Evolutionary conservation across 2,329 filamentous ascomycete genomes (phyloP), one percentile per base, ranked within the genome.

Genomic region (Colletotrichum eleusines): DNA sequence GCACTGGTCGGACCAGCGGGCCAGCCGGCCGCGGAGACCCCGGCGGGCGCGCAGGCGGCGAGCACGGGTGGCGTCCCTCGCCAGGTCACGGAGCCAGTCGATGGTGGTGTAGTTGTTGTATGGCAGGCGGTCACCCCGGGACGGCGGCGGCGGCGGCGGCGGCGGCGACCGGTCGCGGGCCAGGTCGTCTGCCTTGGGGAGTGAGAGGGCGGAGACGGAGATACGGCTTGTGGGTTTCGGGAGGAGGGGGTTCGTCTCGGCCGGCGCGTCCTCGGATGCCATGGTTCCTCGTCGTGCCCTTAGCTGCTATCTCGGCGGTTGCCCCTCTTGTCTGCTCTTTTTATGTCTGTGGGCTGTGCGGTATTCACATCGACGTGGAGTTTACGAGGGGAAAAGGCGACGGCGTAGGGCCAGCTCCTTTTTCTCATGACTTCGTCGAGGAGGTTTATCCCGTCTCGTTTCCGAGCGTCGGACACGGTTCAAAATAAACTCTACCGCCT

Each of bases 91-190:
- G 12, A 90, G 80, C 87, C 87, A 90, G 77, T 90, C 88, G 68
- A 90, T 89, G 1, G 87, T 89, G 9, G 85, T 87, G 73, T 90
- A 90, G 73, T 89, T 85, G 74, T 88, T 89, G 75, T 90, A 90
- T 0, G 87, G 85, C 26, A 89, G 76, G 62, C 87, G 79, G 75
- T 90, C 88, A 51, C 87, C 87, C 14, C 87, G 35, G 0, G 64
- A 44, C 42, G 42, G 28, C 1, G 58, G 58, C 0, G 65, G 38
- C n/a, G n/a, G n/a, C n/a, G n/a, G n/a, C n/a, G 64, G n/a, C 42
- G 42, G 28, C 1, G 58, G 58, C 0, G 65, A 42, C 48, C 64
- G 64, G 31, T 54, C 69, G 5, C 48, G 69, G 46, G 64, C 50
- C 35, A 46, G 48, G 44, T 68, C 69, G 23, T n/a, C n/a, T n/a